Base-by-base conservation (phyloP, 1,284 basidiomycete genomes). In the Waitea zeae region DNA sequence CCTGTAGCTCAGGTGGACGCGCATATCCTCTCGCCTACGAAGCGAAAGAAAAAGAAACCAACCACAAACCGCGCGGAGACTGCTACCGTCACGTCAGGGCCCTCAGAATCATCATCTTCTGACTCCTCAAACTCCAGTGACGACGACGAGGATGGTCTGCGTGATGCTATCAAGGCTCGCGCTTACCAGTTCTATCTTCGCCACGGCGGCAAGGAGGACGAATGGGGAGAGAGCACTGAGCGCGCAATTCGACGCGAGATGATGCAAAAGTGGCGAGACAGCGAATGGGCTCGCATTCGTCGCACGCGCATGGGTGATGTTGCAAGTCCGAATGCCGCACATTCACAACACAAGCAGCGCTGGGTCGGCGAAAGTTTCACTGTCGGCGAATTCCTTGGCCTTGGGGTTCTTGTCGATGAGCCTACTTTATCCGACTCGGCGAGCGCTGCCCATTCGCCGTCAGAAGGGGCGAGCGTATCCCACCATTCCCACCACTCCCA, bases 351-450 rank as follows among this genome's bases (percentile, higher is more conserved):
- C 39, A 34, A 37, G 17, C 51, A 52, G 24, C 56, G 55, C 29
- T 84, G 81, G 82, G 61, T 80, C 17, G 79, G 81, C 18, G 61
- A 58, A 12, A 79, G 70, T 37, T 86, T 86, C 44, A 75, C 82
- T 44, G 59, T 86, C 28, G 82, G 81, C 2, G 62, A 64, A 13
- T 59, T 79, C 36, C 52, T 76, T 7, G 75, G 74, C 2, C 56
- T 78, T 33, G 64, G 70, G 39, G 50, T 70, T 14, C 47, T 70
- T 28, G 51, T 58, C 26, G 56, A 54, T 26, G 9, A 7, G 7
- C 24, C 24, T 7, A 7, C 7, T 26, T 9, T n/a, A 26, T 9
- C 29, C 15, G 11, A 17, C 9, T 6, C 6, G 9, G 29, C 9
- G 29, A 7, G 11, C 15, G 7, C 9, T 32, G 35, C 34, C 20